phyloP scores from a whole-genome alignment of 2,329 filamentous ascomycete genomes.

The Penicillium nordicum region DNA sequence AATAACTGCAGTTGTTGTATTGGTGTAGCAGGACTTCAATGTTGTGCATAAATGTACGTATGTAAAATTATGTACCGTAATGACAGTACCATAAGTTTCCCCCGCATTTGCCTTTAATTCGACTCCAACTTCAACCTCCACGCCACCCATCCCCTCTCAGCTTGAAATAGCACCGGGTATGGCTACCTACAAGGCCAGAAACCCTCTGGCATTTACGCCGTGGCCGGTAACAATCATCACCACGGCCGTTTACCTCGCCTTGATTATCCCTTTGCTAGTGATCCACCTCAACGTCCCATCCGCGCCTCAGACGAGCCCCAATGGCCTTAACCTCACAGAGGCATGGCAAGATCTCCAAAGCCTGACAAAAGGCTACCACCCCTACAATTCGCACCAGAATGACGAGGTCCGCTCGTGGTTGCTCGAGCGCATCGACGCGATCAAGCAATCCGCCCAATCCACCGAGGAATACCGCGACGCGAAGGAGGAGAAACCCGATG shows the following conservation, averaged over 20 bases:
- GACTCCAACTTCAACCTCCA: slow-evolving; percentile 19
- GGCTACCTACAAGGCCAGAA: slow-evolving; percentile 35
- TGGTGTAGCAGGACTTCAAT: not conserved
- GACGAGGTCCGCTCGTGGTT: slow-evolving; percentile 76
- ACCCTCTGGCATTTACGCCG: slow-evolving; percentile 70
- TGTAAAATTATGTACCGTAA: slow-evolving; percentile 7
- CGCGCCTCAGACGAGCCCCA: slow-evolving; percentile 55
- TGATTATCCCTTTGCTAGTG: slow-evolving; percentile 68
- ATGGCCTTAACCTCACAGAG: slow-evolving; percentile 75
- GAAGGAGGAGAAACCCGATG: slow-evolving; percentile 29
- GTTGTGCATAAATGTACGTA: not conserved
- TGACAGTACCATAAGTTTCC: slow-evolving; percentile 14
- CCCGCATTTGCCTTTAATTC: slow-evolving; percentile 19
- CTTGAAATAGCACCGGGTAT: slow-evolving; percentile 22
- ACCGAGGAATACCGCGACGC: slow-evolving; percentile 14
- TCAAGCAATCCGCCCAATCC: slow-evolving; percentile 60
- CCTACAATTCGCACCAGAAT: slow-evolving; percentile 82
- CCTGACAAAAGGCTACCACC: slow-evolving; percentile 74
- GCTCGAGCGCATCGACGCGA: slow-evolving; percentile 65
- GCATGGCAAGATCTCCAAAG: slow-evolving; percentile 80
- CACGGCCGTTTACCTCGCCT: slow-evolving; percentile 69
- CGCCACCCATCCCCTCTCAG: slow-evolving; percentile 5
- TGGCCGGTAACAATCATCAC: slow-evolving; percentile 78
- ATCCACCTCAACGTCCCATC: slow-evolving; percentile 73
- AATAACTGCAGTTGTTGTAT: not conserved